These are phyloP conservation scores for Reticulascus tulasneorum DNA, from an alignment of 2,329 filamentous ascomycete genomes.

Conservation along the genomic window DNA sequence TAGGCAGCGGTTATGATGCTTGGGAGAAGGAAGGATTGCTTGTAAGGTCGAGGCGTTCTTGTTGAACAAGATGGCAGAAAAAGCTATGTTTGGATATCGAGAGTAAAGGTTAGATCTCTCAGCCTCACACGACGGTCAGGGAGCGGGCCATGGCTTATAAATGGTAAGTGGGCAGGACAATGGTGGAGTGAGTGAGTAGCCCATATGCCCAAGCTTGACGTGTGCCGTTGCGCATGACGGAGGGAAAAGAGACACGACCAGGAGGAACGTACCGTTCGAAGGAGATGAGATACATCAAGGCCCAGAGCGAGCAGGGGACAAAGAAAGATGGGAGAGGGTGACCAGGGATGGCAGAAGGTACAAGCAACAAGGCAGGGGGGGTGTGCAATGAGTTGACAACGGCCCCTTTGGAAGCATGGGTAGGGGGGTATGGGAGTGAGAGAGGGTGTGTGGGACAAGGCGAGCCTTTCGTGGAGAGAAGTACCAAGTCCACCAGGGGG, in stretches of 20 bases:
- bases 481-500: no score
- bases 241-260: constrained; percentile 4
- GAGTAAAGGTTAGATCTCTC: constrained; percentile 15
- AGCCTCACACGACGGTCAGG: constrained; percentile 14
- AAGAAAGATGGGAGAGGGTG: constrained; percentile 9
- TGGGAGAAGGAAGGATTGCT: constrained; percentile 13
- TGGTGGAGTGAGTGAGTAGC: constrained; percentile 12
- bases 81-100: constrained; percentile 18
- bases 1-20: constrained; percentile 8
- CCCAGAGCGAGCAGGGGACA: constrained; percentile 10
- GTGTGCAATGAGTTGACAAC: constrained; percentile 9
- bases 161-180: constrained; percentile 15
- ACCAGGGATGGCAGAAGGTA: constrained; percentile 11
- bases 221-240: constrained; percentile 1
- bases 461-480: no score
- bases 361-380: constrained; percentile 6
- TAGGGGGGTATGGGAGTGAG: neutral
- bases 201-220: constrained; percentile 8
- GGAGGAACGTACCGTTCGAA: constrained; percentile 8
- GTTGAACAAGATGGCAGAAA: constrained; percentile 13
- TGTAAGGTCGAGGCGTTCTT: constrained; percentile 12
- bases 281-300: constrained; percentile 14
- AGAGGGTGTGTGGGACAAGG: no score
- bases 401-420: neutral
- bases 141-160: constrained; percentile 16